Evolutionary conservation across 2,329 filamentous ascomycete genomes (phyloP).

Genomic region (Botrytis elliptica): DNA sequence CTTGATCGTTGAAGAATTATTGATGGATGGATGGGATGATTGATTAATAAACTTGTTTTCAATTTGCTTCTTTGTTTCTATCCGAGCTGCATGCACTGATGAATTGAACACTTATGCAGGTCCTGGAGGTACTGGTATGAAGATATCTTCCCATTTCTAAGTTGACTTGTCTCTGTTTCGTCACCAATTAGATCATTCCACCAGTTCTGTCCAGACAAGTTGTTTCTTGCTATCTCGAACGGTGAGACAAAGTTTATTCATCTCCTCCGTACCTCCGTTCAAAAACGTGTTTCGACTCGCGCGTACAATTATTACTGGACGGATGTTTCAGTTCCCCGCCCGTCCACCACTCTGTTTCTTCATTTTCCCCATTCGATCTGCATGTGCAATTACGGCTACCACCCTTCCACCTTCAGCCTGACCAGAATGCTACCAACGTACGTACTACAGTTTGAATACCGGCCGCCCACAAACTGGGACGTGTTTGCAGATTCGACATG

Average conservation of each 20-base stretch:
- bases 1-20: neutral
- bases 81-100: neutral
- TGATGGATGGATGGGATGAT: neutral
- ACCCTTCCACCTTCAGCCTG: neutral
- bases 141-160: neutral
- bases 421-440: neutral
- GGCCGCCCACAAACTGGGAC: neutral
- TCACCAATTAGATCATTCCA: neutral
- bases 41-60: neutral
- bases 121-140: neutral
- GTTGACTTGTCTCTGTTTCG: neutral
- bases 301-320: neutral
- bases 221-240: neutral
- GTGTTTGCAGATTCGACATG: neutral
- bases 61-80: neutral
- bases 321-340: neutral
- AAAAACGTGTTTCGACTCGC: neutral
- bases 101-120: neutral
- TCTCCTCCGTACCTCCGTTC: neutral
- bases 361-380: conserved; percentile 2
- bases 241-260: neutral
- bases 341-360: neutral
- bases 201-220: neutral
- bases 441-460: neutral
- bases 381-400: neutral